A percentile compares a stretch with the other conserved stretches of the same genome.
Conservation (phyloP, 768 basidiomycete species). For the Lactarius trivialis region DNA sequence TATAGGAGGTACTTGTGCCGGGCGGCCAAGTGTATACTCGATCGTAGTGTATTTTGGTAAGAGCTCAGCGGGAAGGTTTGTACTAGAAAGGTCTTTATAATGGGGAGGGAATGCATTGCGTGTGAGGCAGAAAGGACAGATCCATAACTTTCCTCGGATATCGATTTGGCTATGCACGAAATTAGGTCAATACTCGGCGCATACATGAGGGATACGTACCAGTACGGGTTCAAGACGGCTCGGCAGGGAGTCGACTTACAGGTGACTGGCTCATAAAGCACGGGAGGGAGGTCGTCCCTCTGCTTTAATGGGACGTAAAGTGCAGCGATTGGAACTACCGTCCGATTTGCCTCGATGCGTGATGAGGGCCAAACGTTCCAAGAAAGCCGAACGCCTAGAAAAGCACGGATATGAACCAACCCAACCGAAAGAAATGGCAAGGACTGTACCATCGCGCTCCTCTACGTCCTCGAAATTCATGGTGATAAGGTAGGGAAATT, state of each 20-base stretch:
- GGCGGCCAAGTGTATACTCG: constrained; percentile 95
- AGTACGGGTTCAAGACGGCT: constrained; percentile 96
- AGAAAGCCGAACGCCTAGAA: constrained; percentile 81
- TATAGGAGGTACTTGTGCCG: constrained; percentile 88
- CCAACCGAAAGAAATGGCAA: background rate
- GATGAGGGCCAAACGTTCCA: constrained; percentile 99
- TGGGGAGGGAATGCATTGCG: constrained; percentile 97
- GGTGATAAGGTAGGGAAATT: background rate
- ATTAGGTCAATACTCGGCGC: constrained; percentile 8
- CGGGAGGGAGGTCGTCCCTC: constrained; percentile 89
- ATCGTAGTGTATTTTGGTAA: constrained; percentile 98
- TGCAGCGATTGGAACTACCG: constrained; percentile 97
- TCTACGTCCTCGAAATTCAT: constrained; percentile 94
- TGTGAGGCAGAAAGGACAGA: constrained; percentile 96
- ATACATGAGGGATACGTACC: constrained; percentile 43
- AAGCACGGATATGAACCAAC: background rate
- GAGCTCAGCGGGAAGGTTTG: constrained; percentile 93
- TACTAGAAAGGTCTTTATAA: constrained; percentile 97
- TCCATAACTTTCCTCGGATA: constrained; percentile 98
- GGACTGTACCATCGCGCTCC: constrained; percentile 79
- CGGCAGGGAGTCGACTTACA: constrained; percentile 93
- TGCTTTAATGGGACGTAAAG: constrained; percentile 94
- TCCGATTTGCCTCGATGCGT: constrained; percentile 95
- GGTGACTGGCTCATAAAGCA: constrained; percentile 96
- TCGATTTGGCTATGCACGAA: constrained; percentile 78